phyloP scores from a whole-genome alignment of 495 filamentous ascomycete species.

The Penicillium desertorum region DNA sequence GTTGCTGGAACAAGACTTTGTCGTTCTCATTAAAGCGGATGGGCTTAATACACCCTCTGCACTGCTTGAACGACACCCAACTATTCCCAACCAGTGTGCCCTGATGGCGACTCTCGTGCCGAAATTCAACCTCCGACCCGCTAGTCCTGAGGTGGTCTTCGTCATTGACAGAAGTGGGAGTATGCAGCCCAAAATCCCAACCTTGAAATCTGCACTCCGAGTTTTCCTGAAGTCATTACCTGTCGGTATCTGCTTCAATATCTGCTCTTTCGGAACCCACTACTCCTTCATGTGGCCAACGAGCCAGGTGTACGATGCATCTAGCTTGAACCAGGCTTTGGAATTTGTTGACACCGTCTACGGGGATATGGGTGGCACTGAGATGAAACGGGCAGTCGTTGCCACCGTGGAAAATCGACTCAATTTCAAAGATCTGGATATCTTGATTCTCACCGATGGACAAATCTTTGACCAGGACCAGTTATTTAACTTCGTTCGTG shows the following conservation, averaged over 20 bases:
- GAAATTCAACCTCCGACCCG: constrained; percentile 55
- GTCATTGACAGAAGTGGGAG: constrained; percentile 67
- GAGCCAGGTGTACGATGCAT: constrained; percentile 54
- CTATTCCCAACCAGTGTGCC: constrained; percentile 58
- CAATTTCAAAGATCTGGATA: constrained; percentile 55
- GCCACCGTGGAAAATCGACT: constrained; percentile 51
- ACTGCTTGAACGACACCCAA: constrained; percentile 61
- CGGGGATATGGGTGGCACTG: constrained; percentile 65
- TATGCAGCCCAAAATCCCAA: constrained; percentile 59
- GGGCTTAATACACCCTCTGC: constrained; percentile 58
- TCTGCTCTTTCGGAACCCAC: constrained; percentile 63
- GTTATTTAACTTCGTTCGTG: constrained; percentile 53
- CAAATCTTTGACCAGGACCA: constrained; percentile 59
- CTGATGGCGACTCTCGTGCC: constrained; percentile 69
- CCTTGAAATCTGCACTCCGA: constrained; percentile 56
- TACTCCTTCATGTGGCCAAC: constrained; percentile 58
- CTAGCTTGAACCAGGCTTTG: constrained; percentile 52
- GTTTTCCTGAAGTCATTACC: constrained; percentile 73
- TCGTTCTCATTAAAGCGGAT: constrained; percentile 56
- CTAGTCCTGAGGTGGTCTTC: constrained; percentile 65
- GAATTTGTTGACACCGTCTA: constrained; percentile 47
- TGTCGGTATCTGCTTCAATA: constrained; percentile 68
- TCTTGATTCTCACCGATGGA: constrained; percentile 72
- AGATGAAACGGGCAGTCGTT: constrained; percentile 57
- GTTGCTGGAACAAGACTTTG: constrained; percentile 41